Evolutionary conservation across 1,284 basidiomycete species (phyloP).

Genomic region (Stygiomarasmius scandens): DNA sequence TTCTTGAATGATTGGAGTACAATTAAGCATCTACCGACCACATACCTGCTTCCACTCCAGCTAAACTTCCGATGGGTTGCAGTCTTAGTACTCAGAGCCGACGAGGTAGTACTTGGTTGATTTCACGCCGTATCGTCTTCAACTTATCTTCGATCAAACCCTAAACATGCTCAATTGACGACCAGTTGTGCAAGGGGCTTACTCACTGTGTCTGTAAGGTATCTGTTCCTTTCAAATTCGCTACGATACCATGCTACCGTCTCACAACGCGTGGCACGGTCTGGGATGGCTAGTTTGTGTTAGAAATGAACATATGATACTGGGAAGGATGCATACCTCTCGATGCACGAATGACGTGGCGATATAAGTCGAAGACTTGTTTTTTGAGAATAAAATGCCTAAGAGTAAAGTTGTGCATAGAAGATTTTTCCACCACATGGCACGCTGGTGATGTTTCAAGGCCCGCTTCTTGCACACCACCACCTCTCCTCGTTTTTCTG

Average conservation of each 20-base stretch:
- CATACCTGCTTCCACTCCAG: no score
- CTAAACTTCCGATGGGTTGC: no score
- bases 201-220: conserved; percentile 59
- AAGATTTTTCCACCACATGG: conserved; percentile 4
- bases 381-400: conserved; percentile 76
- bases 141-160: conserved; percentile 52
- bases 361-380: conserved; percentile 62
- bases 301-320: conserved; percentile 12
- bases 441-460: conserved; percentile 39
- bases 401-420: conserved; percentile 48
- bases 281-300: conserved; percentile 57
- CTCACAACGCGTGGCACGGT: conserved; percentile 60
- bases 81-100: no score
- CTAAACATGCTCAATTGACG: conserved; percentile 37
- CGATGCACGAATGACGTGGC: conserved; percentile 66
- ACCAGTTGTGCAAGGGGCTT: conserved; percentile 6
- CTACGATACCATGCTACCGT: conserved; percentile 71
- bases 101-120: conserved; percentile 48
- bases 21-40: no score
- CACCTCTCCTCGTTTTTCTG: conserved; percentile 21
- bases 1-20: no score
- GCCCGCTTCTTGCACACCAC: conserved; percentile 28
- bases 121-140: conserved; percentile 52
- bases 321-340: conserved; percentile 46
- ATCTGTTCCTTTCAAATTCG: conserved; percentile 67